phyloP scores from a whole-genome alignment of 805 yeast genomes.

The Starmerella floris region DNA sequence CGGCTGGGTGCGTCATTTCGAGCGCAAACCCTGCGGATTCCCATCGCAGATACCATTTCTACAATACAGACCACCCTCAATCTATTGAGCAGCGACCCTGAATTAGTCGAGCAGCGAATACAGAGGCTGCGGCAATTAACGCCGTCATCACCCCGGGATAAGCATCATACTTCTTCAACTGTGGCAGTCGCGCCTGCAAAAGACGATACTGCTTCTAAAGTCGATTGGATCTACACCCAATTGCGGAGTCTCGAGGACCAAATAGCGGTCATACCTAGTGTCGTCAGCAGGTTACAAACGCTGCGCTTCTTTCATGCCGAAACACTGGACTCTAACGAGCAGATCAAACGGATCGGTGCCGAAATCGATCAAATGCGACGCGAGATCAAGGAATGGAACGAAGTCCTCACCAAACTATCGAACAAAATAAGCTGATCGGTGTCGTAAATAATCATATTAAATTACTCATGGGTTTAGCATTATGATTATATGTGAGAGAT shows the following conservation, averaged over 20 bases:
- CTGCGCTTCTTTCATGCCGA: conserved; percentile 6
- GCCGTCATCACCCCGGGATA: background rate
- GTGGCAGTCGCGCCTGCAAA: background rate
- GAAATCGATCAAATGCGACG: background rate
- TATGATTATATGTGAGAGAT: background rate
- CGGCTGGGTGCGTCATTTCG: conserved; percentile 5
- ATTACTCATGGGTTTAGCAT: no score
- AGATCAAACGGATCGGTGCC: background rate
- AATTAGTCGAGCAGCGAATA: background rate
- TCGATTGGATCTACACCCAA: conserved; percentile 5
- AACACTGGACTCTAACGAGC: background rate
- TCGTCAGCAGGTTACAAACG: conserved; percentile 10
- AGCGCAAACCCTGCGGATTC: background rate
- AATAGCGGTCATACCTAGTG: conserved; percentile 4
- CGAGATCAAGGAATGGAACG: conserved; percentile 7
- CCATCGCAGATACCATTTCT: background rate
- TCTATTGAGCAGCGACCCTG: conserved; percentile 2
- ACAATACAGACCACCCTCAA: background rate
- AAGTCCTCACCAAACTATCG: background rate
- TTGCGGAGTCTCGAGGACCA: conserved; percentile 1
- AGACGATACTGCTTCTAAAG: background rate
- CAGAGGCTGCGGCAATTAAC: background rate
- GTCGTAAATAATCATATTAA: no score
- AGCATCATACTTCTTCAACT: no score
- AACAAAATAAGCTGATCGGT: background rate